Evolutionary conservation across 2,329 filamentous ascomycete species (phyloP), one percentile per base, ranked within the genome.

Genomic region (Cercospora sp.): DNA sequence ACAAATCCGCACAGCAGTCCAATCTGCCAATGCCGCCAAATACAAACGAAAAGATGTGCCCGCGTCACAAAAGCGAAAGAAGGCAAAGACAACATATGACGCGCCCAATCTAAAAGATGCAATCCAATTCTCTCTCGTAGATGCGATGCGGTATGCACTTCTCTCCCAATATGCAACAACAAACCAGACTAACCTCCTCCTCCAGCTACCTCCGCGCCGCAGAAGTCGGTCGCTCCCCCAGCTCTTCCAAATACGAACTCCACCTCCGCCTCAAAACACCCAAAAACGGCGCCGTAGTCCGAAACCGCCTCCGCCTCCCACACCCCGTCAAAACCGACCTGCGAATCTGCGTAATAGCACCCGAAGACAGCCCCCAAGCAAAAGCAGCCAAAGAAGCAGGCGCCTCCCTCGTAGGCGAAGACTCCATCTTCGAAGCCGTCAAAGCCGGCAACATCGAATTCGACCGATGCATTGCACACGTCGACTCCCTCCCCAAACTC

Each of bases 311-410:
- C 77, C 90, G 91, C 51, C 89, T 99, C 18, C 95, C 95, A 0
- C 91, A 96, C 80, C 90, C 94, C 4, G 92, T 98, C 72, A 91
- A 93, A 79, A 96, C 92, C 71, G 93, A 97, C 79, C 86, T 93
- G 62, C 89, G 90, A 70, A 93, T 99, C 76, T 95, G 90, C 77
- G 95, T 98, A 65, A 92, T 99, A 73, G 94, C 91, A 78, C 89
- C 92, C n/a, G 90, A 94, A 65, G 90, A 89, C 72, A 93, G 91
- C 71, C 86, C 88, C 70, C 86, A 89, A 61, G 93, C 90, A 63
- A 85, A 87, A 72, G 90, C 92, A 62, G 95, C 96, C 3, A 86
- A 86, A 36, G 85, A 87, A 9, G 91, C 91, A 0, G 96, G 95
- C 64, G 96, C 95, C 16, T 86, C 89, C 1, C 84, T 94, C 3